These are phyloP conservation scores for Linderina pennispora DNA, from an alignment of 192 early-diverging fungal species.

Conservation along the genomic window DNA sequence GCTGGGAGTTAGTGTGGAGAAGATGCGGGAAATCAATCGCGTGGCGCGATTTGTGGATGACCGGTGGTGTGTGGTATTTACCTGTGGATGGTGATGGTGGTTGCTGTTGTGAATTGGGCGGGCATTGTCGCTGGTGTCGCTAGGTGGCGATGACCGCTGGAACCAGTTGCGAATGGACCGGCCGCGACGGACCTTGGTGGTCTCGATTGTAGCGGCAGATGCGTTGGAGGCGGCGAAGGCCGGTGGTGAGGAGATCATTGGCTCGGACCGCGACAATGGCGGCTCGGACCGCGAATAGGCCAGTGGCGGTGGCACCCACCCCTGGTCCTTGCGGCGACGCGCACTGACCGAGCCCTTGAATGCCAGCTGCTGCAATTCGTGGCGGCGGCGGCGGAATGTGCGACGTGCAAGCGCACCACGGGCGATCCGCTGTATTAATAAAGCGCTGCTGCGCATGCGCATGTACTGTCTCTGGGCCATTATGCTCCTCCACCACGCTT, in stretches of 20 bases:
- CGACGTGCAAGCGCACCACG: constrained; percentile 14
- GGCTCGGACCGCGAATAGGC: neutral
- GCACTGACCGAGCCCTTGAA: constrained; percentile 28
- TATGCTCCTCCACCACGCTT: constrained; percentile 5
- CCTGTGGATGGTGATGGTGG: neutral
- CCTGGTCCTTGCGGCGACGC: constrained; percentile 9
- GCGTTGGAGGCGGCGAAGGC: neutral
- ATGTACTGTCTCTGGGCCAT: neutral
- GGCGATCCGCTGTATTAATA: constrained; percentile 11
- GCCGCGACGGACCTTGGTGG: constrained; percentile 1
- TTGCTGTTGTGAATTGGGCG: neutral
- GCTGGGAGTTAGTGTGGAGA: no score
- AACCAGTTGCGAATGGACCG: constrained; percentile 35
- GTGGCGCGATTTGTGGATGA: neutral
- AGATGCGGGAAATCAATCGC: neutral
- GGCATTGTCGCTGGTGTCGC: neutral
- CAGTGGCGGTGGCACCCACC: neutral
- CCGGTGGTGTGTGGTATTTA: neutral
- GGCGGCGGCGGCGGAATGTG: neutral
- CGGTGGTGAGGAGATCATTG: neutral
- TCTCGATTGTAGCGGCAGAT: neutral
- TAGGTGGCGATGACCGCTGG: neutral
- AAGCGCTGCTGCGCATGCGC: constrained; percentile 1
- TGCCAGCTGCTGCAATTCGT: constrained; percentile 19
- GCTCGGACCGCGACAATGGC: neutral